phyloP scores from a whole-genome alignment of 495 filamentous ascomycete species.

The Penicillium lividum region DNA sequence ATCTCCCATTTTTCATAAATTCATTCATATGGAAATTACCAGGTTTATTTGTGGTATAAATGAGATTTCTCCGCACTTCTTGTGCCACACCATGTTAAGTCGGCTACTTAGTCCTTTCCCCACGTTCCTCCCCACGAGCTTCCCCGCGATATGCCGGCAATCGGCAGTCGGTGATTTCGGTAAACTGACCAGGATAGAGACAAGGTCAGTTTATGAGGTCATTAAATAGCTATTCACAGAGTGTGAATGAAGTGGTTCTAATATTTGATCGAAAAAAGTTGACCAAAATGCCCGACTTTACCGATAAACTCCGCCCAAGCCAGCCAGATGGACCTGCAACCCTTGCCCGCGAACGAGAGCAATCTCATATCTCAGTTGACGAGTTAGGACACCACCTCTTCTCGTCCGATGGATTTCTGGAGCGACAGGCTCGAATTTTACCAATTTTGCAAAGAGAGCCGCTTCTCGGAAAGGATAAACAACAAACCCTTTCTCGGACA shows the following conservation, averaged over 20 bases:
- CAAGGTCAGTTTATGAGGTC: no score
- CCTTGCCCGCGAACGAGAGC: conserved; percentile 38
- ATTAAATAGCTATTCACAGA: no score
- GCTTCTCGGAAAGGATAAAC: conserved; percentile 43
- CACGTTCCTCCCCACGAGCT: conserved; percentile 14
- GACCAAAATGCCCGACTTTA: conserved; percentile 46
- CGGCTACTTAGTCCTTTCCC: conserved; percentile 20
- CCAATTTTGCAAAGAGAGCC: conserved; percentile 37
- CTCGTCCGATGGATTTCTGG: conserved; percentile 39
- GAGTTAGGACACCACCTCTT: conserved; percentile 45
- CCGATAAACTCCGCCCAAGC: conserved; percentile 43
- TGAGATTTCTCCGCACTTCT: conserved; percentile 1
- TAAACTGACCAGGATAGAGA: background rate
- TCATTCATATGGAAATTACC: no score
- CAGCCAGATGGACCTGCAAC: conserved; percentile 38
- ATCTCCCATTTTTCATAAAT: conserved; percentile 20
- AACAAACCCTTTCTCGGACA: conserved; percentile 45
- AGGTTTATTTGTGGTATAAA: background rate
- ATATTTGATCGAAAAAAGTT: background rate
- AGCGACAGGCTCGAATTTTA: conserved; percentile 43
- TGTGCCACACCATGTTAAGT: conserved; percentile 7
- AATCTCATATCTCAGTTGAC: conserved; percentile 37
- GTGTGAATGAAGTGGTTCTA: no score
- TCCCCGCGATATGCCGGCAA: conserved; percentile 22
- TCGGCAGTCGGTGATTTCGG: conserved; percentile 28